phyloP scores from a whole-genome alignment of 192 early-diverging fungal genomes.

The Cladochytrium replicatum region DNA sequence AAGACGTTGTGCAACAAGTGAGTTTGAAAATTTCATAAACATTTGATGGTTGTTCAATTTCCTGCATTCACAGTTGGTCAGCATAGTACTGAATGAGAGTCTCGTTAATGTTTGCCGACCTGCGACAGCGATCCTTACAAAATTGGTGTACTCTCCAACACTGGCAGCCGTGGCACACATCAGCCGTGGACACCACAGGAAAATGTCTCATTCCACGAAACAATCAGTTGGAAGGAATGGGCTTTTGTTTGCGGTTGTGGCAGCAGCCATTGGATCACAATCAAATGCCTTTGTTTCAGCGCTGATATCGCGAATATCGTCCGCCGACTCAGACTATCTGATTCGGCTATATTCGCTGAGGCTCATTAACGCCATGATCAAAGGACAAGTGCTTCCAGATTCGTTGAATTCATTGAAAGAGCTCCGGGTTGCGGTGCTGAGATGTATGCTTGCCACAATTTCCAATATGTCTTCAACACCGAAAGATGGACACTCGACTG shows the following conservation, averaged over 20 bases:
- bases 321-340: conserved; percentile 52
- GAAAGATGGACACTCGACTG: conserved; percentile 36
- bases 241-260: no score
- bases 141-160: no score
- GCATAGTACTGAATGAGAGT: conserved; percentile 51
- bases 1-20: neutral
- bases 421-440: conserved; percentile 35
- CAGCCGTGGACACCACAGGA: no score
- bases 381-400: conserved; percentile 44
- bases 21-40: neutral
- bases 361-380: conserved; percentile 50
- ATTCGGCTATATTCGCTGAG: conserved; percentile 53
- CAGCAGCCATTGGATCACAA: no score
- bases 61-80: conserved; percentile 23
- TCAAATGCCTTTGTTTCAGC: conserved; percentile 24
- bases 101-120: conserved; percentile 63
- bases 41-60: neutral
- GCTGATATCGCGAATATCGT: conserved; percentile 25
- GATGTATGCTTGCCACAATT: no score
- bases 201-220: no score
- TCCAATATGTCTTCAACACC: no score
- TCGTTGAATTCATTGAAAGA: no score
- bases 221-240: no score
- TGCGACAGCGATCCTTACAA: conserved; percentile 59
- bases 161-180: no score